Conservation (phyloP, 2,329 filamentous ascomycete genomes). For the Falciphora oryzae region DNA sequence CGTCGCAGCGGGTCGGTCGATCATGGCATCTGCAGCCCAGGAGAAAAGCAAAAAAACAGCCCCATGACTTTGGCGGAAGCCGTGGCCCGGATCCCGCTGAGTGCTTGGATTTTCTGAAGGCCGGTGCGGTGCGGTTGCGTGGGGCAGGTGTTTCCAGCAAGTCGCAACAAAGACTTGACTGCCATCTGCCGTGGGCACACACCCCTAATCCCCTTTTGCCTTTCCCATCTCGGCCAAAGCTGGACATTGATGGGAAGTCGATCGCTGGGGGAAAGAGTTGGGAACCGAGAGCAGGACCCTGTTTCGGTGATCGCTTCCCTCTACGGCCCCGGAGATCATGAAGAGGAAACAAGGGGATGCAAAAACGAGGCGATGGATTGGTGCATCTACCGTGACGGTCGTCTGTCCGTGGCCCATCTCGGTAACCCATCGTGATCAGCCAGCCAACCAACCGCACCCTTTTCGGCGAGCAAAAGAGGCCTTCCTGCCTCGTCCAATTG, state of each 20-base stretch:
- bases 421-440: not conserved
- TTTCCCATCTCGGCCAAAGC: not conserved
- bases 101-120: not conserved
- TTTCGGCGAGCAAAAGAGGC: not conserved
- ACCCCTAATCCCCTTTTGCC: not conserved
- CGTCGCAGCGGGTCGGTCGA: conserved; percentile 3
- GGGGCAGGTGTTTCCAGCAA: no score
- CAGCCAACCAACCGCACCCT: not conserved
- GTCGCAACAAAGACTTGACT: no score
- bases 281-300: not conserved
- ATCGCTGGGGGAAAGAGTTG: not conserved
- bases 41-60: not conserved
- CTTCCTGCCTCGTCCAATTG: not conserved
- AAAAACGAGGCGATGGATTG: no score
- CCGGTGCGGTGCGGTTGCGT: no score
- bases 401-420: no score
- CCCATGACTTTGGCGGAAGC: not conserved
- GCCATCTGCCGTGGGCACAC: no score
- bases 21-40: not conserved
- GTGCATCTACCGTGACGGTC: no score
- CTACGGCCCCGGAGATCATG: not conserved
- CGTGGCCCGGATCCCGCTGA: no score
- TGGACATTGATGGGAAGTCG: not conserved
- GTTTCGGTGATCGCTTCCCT: not conserved
- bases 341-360: not conserved